A percentile compares a stretch with the other conserved stretches of the same genome.
These are phyloP conservation scores for Karstenula rhodostoma DNA, from an alignment of 2,329 filamentous ascomycete species.

Conservation along the genomic window DNA sequence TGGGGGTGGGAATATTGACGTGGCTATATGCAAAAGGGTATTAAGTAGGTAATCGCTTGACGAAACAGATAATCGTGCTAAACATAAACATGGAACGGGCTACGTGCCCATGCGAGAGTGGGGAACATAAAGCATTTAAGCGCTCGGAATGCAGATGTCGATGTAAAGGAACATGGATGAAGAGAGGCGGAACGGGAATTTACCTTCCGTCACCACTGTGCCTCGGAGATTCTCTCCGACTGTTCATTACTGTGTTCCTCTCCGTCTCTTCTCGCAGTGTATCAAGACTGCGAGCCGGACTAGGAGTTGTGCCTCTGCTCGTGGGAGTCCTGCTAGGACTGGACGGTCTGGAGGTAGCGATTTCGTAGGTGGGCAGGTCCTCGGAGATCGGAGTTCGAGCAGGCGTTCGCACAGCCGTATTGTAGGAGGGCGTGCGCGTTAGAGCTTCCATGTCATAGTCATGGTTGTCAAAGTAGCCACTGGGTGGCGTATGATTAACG, in stretches of 20 bases:
- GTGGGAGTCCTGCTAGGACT: conserved; percentile 45
- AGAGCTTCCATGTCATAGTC: conserved; percentile 58
- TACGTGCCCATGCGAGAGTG: neutral
- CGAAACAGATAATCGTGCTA: neutral
- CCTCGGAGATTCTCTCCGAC: conserved; percentile 29
- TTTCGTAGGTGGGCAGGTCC: conserved; percentile 55
- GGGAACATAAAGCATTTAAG: conserved; percentile 2
- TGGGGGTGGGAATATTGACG: conserved; percentile 19
- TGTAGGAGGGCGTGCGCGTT: conserved; percentile 60
- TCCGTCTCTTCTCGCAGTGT: conserved; percentile 49
- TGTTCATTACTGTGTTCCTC: conserved; percentile 48
- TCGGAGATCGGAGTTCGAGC: conserved; percentile 52
- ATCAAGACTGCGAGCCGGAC: conserved; percentile 42
- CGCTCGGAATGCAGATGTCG: conserved; percentile 5
- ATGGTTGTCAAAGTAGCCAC: conserved; percentile 27
- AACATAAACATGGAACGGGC: neutral
- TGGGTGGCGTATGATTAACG: conserved; percentile 30
- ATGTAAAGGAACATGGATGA: neutral
- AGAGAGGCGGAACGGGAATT: conserved; percentile 16
- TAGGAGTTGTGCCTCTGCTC: conserved; percentile 44
- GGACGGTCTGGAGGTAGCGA: conserved; percentile 55
- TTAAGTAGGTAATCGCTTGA: conserved; percentile 27
- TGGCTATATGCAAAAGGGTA: conserved; percentile 23
- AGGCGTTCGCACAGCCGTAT: conserved; percentile 58
- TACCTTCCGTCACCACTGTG: conserved; percentile 39